These are phyloP conservation scores for Komagataella populi DNA, from an alignment of 805 yeast genomes.

Conservation along the genomic window DNA sequence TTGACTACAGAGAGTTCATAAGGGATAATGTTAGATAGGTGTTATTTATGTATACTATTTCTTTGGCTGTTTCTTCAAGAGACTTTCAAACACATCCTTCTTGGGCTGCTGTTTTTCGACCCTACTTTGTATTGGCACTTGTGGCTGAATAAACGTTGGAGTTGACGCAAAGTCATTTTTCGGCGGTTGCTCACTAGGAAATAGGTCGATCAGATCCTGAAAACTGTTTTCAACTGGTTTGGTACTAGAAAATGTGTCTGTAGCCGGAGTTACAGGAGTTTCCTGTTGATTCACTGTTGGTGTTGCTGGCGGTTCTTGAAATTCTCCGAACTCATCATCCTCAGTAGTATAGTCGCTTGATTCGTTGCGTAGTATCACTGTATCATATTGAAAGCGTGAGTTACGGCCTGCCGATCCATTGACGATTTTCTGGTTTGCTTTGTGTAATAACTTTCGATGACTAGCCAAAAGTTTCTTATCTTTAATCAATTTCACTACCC, in stretches of 20 bases:
- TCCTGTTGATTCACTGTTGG: not conserved
- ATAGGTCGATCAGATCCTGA: not conserved
- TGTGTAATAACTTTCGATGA: conserved; percentile 8
- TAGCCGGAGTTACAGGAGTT: not conserved
- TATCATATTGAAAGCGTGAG: not conserved
- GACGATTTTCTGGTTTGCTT: not conserved
- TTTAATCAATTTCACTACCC: conserved; percentile 6
- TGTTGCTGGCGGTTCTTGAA: conserved; percentile 3
- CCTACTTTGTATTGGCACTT: not conserved
- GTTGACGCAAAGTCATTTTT: not conserved
- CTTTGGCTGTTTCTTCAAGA: not conserved
- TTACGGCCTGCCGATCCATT: not conserved
- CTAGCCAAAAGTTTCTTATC: conserved; percentile 4
- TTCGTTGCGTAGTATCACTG: not conserved
- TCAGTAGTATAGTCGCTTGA: conserved; percentile 1
- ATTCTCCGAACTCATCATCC: conserved; percentile 13
- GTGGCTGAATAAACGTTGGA: not conserved
- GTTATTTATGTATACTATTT: not conserved
- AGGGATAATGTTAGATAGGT: not conserved
- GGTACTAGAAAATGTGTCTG: not conserved
- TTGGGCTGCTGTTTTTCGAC: not conserved
- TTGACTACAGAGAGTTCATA: not conserved
- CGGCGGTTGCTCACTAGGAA: not conserved
- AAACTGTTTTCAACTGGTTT: not conserved
- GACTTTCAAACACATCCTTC: not conserved